Base-by-base conservation (phyloP, 768 basidiomycete species). In the Crassisporium funariophilum region DNA sequence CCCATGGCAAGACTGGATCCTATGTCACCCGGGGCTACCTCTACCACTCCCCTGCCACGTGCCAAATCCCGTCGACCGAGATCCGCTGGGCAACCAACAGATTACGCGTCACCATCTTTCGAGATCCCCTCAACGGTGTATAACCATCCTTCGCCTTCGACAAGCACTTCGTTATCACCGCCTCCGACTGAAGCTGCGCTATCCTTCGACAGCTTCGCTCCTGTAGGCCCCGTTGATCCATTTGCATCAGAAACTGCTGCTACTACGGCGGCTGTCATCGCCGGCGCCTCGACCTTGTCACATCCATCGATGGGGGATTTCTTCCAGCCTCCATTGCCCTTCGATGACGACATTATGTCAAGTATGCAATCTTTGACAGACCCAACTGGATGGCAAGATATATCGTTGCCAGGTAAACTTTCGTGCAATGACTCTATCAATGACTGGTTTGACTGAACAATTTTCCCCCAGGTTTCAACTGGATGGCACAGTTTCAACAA, bases 351-450 rank as follows among this genome's bases (percentile, higher is more conserved):
- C 31, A 75, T 86, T 20, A 55, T 86, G 61, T 77, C 83, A 43
- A 80, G 81, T 19, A 76, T 84, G 58, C 81, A 83, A 54, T 74
- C 79, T 22, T 60, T 86, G 56, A 68, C 74, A 12, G 77, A 83
- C 58, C 75, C 78, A 11, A 61, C 66, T 35, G 64, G 67, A 2
- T 84, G 81, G 82, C 76, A 74, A 27, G 79, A 81, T 58, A 73
- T 77, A 21, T 65, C 74, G 1, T 53, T 82, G 29, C 77, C 82
- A 57, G 77, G 83, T 84, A 52, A 54, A 78, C 61, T 24, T 17
- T 16, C n/a, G n/a, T n/a, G n/a, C n/a, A n/a, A n/a, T n/a, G n/a
- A n/a, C n/a, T n/a, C n/a, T n/a, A n/a, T n/a, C n/a, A n/a, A n/a
- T n/a, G n/a, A n/a, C n/a, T n/a, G n/a, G n/a, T n/a, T n/a, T n/a